phyloP scores from a whole-genome alignment of 768 basidiomycete species.

The Mycena venus region DNA sequence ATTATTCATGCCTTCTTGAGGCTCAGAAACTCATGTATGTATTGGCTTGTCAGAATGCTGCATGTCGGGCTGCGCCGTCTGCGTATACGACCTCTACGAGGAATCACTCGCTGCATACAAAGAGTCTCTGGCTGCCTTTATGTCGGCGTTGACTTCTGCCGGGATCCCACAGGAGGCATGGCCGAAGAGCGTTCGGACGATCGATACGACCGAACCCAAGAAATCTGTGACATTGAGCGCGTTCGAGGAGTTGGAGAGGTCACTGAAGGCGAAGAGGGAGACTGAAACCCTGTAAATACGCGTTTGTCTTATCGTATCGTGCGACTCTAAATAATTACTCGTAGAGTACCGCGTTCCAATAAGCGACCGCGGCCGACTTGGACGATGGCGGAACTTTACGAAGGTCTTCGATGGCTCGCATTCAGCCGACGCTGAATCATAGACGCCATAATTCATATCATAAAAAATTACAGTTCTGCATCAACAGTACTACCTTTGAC shows the following conservation, averaged over 20 bases:
- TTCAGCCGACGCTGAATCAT: slow-evolving; percentile 13
- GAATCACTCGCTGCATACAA: slow-evolving; percentile 77
- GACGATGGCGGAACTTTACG: slow-evolving; percentile 46
- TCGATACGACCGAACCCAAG: slow-evolving; percentile 33
- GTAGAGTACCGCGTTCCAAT: neutral
- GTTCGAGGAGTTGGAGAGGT: slow-evolving; percentile 80
- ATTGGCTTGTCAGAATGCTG: slow-evolving; percentile 85
- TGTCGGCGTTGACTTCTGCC: slow-evolving; percentile 60
- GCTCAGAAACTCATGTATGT: neutral
- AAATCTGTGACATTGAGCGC: slow-evolving; percentile 59
- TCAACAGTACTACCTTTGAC: neutral
- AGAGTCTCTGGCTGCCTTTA: slow-evolving; percentile 63
- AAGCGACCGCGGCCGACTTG: neutral
- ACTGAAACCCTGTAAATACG: neutral
- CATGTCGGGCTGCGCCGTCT: slow-evolving; percentile 95
- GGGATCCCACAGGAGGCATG: slow-evolving; percentile 72
- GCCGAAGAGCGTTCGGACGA: slow-evolving; percentile 66
- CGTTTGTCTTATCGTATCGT: neutral
- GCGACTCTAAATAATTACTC: neutral
- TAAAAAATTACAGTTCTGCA: too few relatives aligned
- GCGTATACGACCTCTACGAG: slow-evolving; percentile 90
- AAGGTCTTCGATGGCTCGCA: slow-evolving; percentile 53
- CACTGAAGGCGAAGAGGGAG: slow-evolving; percentile 62
- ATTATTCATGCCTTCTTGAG: neutral
- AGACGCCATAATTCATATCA: neutral